phyloP scores from a whole-genome alignment of 2,329 filamentous ascomycete genomes.

The Penicillium occitanis region DNA sequence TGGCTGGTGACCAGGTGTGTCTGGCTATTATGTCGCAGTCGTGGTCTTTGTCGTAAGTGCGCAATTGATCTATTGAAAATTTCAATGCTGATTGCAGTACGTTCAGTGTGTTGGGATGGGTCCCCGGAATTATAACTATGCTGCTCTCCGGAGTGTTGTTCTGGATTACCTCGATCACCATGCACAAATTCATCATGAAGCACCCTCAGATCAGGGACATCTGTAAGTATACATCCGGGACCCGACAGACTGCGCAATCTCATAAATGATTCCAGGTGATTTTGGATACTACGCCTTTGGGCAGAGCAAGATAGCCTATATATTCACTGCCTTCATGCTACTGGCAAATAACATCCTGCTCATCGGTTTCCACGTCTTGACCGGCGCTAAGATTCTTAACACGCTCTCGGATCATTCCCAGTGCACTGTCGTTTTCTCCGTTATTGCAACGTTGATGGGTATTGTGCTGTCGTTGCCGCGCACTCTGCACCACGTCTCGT shows the following conservation, averaged over 20 bases:
- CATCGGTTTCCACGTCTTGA: constrained; percentile 53
- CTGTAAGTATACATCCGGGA: constrained; percentile 32
- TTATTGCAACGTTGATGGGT: constrained; percentile 50
- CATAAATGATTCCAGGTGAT: constrained; percentile 33
- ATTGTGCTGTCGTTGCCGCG: constrained; percentile 49
- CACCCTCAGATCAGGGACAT: constrained; percentile 52
- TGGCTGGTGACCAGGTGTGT: constrained; percentile 52
- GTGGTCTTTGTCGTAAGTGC: constrained; percentile 49
- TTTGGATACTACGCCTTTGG: constrained; percentile 52
- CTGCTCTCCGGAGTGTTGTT: constrained; percentile 47
- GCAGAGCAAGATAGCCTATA: constrained; percentile 45
- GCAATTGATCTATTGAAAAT: not conserved
- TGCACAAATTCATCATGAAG: constrained; percentile 56
- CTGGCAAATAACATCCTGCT: constrained; percentile 55
- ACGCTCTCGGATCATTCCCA: constrained; percentile 51
- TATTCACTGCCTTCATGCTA: constrained; percentile 49
- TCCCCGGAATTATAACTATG: constrained; percentile 51
- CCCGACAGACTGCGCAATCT: not conserved
- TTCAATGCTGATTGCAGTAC: constrained; percentile 12
- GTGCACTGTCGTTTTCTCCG: constrained; percentile 52
- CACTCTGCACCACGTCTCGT: constrained; percentile 50
- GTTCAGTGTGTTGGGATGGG: constrained; percentile 47
- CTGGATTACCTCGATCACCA: constrained; percentile 53
- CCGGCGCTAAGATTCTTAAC: constrained; percentile 52
- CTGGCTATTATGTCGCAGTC: constrained; percentile 55